Conservation (phyloP, 2,329 filamentous ascomycete genomes). For the Diaporthe humulicola region DNA sequence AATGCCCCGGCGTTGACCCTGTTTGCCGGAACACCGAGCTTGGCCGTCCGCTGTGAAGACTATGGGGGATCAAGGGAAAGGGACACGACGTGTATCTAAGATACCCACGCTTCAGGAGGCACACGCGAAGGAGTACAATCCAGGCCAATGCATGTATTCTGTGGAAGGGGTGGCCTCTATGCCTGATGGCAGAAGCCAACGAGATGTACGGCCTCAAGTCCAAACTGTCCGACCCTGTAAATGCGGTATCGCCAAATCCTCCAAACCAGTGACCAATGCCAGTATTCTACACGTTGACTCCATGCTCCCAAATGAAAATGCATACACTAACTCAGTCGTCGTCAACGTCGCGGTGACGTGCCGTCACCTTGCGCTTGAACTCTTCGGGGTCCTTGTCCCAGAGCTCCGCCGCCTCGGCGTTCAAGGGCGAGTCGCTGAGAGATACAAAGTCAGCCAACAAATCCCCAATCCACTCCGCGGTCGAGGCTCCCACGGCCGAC, state of each 20-base stretch:
- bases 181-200: constrained; percentile 33
- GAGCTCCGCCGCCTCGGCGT: constrained; percentile 94
- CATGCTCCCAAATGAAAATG: constrained; percentile 40
- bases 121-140: constrained; percentile 2
- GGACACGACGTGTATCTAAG: constrained; percentile 26
- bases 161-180: constrained; percentile 24
- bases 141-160: constrained; percentile 29
- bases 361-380: constrained; percentile 83
- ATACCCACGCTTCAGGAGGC: constrained; percentile 22
- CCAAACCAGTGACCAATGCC: constrained; percentile 36
- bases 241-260: constrained; percentile 34
- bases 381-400: constrained; percentile 92
- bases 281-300: constrained; percentile 37
- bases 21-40: constrained; percentile 1
- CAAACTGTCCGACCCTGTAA: constrained; percentile 33
- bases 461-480: not conserved
- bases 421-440: constrained; percentile 89
- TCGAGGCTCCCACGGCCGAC: not conserved
- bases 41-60: constrained; percentile 15
- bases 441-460: constrained; percentile 16
- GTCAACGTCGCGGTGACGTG: constrained; percentile 73
- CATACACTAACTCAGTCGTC: constrained; percentile 63
- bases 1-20: constrained; percentile 9
- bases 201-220: constrained; percentile 16
- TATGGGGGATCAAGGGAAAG: constrained; percentile 6